Evolutionary conservation across 805 yeast genomes (phyloP), one percentile per base, ranked within the genome.

Genomic region (Nakazawaea siamensis): DNA sequence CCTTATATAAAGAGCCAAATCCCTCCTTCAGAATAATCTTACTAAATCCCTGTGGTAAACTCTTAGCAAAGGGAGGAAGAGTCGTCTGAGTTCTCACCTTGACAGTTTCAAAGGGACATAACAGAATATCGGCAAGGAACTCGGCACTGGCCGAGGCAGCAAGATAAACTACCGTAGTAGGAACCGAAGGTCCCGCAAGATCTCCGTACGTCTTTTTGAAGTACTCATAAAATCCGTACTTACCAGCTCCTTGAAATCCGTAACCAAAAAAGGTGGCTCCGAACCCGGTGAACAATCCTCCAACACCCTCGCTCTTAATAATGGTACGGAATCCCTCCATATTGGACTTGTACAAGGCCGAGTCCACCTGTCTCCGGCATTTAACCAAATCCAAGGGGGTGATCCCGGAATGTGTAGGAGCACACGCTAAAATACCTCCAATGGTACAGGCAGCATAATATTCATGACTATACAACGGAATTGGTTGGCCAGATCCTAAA

Each of bases 241-340:
- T 90, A 50, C 96, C 95, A 33, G 95, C 95, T 50, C 98, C 97
- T 64, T 90, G 98, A 51, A 88, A 64, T 6, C 96, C 81, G 62
- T 92, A 90, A 17, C 97, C 97, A 41, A 88, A 68, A 42, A 81
- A 74, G 3, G 97, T 92, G 32, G 97, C 96, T 26, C 95, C 92
- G 44, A 86, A 54, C 50, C 97, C 97, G 8, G 94, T 81, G 61
- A 73, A 84, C 35, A 90, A 64, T 26, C 85, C 87, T 32, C 73
- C 73, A 29, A 69, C 39, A 6, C 98, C 97, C 56, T 79, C 82
- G 13, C 76, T 70, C 44, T 70, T 71, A 45, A 85, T 54, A 49
- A 90, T 90, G 14, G 75, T 64, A 42, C 64, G 68, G 76, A 87
- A 84, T n/a, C 92, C 97, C 47, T 80, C 83, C 27, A 80, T 31